These are phyloP conservation scores for Myxozyma melibiosi DNA, from an alignment of 805 yeast genomes.

Conservation along the genomic window DNA sequence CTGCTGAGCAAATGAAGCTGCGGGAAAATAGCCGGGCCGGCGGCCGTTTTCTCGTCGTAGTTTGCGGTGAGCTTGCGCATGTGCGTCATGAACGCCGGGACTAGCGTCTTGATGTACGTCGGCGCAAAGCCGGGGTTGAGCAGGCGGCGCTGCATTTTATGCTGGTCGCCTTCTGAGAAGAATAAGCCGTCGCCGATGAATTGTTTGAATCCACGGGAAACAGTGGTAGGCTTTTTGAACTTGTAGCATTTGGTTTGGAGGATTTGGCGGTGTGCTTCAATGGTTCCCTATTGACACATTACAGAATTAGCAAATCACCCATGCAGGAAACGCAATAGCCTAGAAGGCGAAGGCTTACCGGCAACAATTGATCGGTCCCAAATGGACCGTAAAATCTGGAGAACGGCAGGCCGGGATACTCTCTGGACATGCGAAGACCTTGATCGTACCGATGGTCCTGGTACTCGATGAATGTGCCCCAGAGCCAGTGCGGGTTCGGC, in stretches of 20 bases:
- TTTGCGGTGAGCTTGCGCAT: background rate
- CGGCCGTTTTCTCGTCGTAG: conserved; percentile 7
- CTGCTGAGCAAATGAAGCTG: conserved; percentile 12
- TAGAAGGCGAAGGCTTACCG: too few species aligned
- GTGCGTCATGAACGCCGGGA: conserved; percentile 23
- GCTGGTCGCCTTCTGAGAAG: conserved; percentile 30
- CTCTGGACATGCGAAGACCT: conserved; percentile 10
- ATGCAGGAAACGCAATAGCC: too few species aligned
- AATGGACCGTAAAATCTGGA: conserved; percentile 21
- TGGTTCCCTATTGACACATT: background rate
- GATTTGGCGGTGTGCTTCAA: conserved; percentile 20
- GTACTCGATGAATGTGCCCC: conserved; percentile 19
- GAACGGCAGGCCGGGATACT: conserved; percentile 14
- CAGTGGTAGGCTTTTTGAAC: conserved; percentile 24
- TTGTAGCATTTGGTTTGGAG: conserved; percentile 27
- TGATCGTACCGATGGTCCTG: conserved; percentile 12
- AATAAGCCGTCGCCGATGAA: conserved; percentile 30
- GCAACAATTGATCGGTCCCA: conserved; percentile 21
- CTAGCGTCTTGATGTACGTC: conserved; percentile 20
- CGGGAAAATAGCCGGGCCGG: conserved; percentile 11
- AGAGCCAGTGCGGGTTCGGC: conserved; percentile 7
- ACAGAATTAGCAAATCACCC: too few species aligned
- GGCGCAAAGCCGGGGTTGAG: conserved; percentile 21
- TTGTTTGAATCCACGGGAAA: conserved; percentile 19
- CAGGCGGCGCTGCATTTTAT: conserved; percentile 28